These are phyloP conservation scores for Elaeis guineensis DNA, from an alignment of 176 grass and related monocot genomes.

Conservation along the genomic window DNA sequence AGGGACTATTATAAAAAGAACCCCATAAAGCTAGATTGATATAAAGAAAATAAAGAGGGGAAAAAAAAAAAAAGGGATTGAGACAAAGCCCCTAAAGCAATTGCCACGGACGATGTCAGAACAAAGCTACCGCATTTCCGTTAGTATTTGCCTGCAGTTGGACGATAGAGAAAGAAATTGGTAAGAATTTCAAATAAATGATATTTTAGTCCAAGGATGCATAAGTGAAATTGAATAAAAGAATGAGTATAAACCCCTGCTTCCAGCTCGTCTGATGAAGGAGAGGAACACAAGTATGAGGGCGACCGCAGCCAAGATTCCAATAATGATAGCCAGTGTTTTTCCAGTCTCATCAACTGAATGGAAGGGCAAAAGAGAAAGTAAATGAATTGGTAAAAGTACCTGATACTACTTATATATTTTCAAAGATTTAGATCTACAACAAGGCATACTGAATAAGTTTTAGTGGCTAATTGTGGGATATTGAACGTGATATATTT, in stretches of 20 bases:
- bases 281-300: slow-evolving; percentile 56
- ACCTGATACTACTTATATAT: too few species aligned
- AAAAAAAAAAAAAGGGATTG: slow-evolving; percentile 2
- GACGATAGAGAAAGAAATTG: background rate
- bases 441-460: too few species aligned
- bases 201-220: too few species aligned
- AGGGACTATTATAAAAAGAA: slow-evolving; percentile 32
- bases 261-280: slow-evolving; percentile 41
- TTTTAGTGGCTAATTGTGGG: too few species aligned
- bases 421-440: too few species aligned
- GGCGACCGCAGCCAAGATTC: slow-evolving; percentile 47
- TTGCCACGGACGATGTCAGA: too few species aligned
- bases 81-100: slow-evolving; percentile 22
- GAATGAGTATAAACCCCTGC: background rate
- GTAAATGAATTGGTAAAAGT: background rate
- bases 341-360: slow-evolving; percentile 49
- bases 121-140: slow-evolving; percentile 8
- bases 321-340: slow-evolving; percentile 76
- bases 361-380: background rate
- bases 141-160: slow-evolving; percentile 62
- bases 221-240: too few species aligned
- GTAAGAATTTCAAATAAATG: background rate
- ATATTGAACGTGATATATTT: too few species aligned
- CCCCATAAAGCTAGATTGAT: slow-evolving; percentile 19
- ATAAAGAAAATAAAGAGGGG: too few species aligned